These are phyloP conservation scores for Phytophthora melonis DNA, from an alignment of 352 stramenopile species.

Conservation along the genomic window DNA sequence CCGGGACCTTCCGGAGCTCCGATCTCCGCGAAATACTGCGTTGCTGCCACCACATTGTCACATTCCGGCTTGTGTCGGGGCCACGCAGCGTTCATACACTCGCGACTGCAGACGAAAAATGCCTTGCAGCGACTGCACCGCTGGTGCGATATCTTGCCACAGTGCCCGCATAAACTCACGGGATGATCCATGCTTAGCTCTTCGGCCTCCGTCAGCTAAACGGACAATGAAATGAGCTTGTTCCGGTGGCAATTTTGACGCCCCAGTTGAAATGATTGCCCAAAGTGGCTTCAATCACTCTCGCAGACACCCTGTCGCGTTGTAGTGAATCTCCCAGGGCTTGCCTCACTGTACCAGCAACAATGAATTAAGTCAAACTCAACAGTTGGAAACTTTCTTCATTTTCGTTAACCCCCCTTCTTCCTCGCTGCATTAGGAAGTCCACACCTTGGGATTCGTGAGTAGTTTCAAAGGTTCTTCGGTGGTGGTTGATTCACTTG, in stretches of 20 bases:
- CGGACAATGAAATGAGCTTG: background rate
- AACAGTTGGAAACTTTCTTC: background rate
- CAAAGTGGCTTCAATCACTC: background rate
- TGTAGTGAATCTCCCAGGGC: too few relatives aligned
- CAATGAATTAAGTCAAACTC: too few relatives aligned
- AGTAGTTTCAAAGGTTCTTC: too few relatives aligned
- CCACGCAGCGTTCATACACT: constrained; percentile 33
- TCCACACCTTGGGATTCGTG: too few relatives aligned
- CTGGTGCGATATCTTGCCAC: constrained; percentile 15
- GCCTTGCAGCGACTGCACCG: constrained; percentile 25
- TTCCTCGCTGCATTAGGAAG: too few relatives aligned
- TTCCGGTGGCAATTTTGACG: background rate
- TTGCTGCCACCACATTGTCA: constrained; percentile 13
- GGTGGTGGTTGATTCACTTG: too few relatives aligned
- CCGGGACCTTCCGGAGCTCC: background rate
- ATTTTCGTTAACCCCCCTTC: too few relatives aligned
- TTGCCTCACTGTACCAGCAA: too few relatives aligned
- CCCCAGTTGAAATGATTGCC: background rate
- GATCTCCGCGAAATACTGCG: constrained; percentile 14
- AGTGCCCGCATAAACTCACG: constrained; percentile 29
- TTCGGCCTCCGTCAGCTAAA: background rate
- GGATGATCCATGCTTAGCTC: background rate
- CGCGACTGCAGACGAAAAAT: constrained; percentile 27
- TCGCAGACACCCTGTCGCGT: background rate
- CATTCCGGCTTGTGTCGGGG: constrained; percentile 37